A percentile compares a stretch with the other conserved stretches of the same genome.
These are phyloP conservation scores for Solanum hybrid DNA, from an alignment of 305 asterid species.

Conservation along the genomic window DNA sequence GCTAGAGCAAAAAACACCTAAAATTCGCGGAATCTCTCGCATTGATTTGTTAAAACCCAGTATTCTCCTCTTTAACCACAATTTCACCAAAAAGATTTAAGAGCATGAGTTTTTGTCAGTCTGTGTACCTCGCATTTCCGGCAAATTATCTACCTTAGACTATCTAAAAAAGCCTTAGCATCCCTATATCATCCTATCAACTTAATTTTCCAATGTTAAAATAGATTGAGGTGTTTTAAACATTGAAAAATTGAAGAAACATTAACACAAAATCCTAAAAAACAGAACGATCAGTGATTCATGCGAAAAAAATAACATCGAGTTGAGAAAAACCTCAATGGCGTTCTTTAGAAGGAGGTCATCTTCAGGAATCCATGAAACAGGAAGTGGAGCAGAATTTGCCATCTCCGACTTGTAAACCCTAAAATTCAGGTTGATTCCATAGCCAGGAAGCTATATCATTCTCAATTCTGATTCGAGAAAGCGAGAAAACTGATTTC, in stretches of 20 bases:
- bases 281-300: neutral
- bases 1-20: neutral
- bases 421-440: conserved; percentile 29
- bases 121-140: neutral
- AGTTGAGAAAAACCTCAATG: conserved; percentile 31
- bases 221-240: neutral
- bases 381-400: conserved; percentile 25
- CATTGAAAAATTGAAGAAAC: neutral
- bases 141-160: neutral
- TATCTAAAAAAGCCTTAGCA: neutral
- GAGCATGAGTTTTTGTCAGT: neutral
- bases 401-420: conserved; percentile 38
- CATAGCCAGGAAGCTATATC: neutral
- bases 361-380: conserved; percentile 74
- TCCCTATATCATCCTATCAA: conserved; percentile 3
- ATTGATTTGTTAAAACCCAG: neutral
- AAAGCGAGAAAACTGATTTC: neutral
- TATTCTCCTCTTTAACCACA: neutral
- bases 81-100: neutral
- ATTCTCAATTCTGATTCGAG: neutral
- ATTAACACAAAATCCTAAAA: neutral
- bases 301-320: neutral
- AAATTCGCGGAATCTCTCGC: neutral
- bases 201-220: neutral
- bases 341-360: conserved; percentile 78